phyloP scores from a whole-genome alignment of 2,329 filamentous ascomycete genomes.

The Arthrinium phaeospermum region DNA sequence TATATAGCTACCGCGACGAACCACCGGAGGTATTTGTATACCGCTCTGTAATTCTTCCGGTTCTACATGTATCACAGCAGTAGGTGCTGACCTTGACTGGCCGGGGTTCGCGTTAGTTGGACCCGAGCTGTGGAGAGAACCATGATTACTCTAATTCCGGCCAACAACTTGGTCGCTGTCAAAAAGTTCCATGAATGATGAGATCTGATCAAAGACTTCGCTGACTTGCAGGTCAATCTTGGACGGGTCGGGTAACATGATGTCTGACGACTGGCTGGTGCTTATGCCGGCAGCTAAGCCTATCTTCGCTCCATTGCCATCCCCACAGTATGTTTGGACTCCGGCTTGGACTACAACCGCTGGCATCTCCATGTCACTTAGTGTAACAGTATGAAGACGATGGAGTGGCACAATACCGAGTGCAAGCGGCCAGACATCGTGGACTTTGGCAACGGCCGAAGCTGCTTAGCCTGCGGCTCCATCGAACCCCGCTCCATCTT shows the following conservation, averaged over 20 bases:
- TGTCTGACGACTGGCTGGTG: not conserved
- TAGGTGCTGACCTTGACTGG: not conserved
- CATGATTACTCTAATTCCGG: not conserved
- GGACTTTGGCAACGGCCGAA: conserved; percentile 13
- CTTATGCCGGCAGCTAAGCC: not conserved
- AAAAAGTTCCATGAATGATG: not conserved
- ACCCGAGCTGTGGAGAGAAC: not conserved
- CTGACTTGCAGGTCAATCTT: not conserved
- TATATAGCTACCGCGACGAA: not conserved
- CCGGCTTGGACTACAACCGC: not conserved
- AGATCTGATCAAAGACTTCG: not conserved
- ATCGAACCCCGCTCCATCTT: conserved; percentile 18
- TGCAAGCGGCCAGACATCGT: conserved; percentile 24
- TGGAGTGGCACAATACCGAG: conserved; percentile 23
- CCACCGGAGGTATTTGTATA: not conserved
- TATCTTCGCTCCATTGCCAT: not conserved
- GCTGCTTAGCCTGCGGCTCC: conserved; percentile 25
- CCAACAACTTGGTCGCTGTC: not conserved
- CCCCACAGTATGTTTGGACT: not conserved
- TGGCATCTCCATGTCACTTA: not conserved
- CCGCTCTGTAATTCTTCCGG: not conserved
- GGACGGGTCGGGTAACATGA: not conserved
- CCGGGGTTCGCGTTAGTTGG: conserved; percentile 8
- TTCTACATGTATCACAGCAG: not conserved
- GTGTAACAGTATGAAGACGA: not conserved